phyloP scores from a whole-genome alignment of 108 stramenopile genomes.

The Craspedostauros australis region DNA sequence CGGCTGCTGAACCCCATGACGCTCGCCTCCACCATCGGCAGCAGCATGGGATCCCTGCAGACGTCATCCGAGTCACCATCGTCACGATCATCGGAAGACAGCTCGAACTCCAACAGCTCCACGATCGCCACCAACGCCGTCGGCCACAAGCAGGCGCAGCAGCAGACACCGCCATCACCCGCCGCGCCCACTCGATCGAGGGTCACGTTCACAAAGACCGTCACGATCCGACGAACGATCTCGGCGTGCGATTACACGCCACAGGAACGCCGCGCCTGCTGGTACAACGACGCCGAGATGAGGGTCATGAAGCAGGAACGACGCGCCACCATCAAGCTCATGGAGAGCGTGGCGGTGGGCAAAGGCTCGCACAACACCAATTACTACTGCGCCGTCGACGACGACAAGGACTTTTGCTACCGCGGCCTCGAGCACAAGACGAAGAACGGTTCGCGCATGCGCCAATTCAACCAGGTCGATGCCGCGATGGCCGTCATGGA shows the following conservation, averaged over 20 bases:
- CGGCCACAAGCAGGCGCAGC: too few relatives aligned
- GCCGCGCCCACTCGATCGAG: too few relatives aligned
- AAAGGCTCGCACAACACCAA: background rate
- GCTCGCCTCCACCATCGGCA: too few relatives aligned
- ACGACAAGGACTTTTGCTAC: background rate
- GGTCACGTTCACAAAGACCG: too few relatives aligned
- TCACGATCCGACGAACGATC: too few relatives aligned
- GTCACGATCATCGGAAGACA: too few relatives aligned
- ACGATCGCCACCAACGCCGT: too few relatives aligned
- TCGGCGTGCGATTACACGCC: conserved; percentile 3
- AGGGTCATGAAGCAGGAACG: conserved; percentile 4
- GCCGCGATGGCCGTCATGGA: conserved; percentile 14
- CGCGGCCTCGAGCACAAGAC: conserved; percentile 24
- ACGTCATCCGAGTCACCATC: too few relatives aligned
- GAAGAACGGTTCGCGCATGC: conserved; percentile 1
- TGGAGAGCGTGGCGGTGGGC: background rate
- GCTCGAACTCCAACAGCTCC: too few relatives aligned
- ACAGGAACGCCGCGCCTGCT: conserved; percentile 2
- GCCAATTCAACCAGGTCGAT: background rate
- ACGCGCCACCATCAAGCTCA: background rate
- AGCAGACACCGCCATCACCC: too few relatives aligned
- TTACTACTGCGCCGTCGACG: conserved; percentile 1
- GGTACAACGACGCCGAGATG: conserved; percentile 3
- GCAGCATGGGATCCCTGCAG: too few relatives aligned
- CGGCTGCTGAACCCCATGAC: too few relatives aligned